Percentiles rank a stretch among this genome's conserved stretches.
phyloP scores from a whole-genome alignment of 495 filamentous ascomycete genomes.

The Daldinia caldariorum region DNA sequence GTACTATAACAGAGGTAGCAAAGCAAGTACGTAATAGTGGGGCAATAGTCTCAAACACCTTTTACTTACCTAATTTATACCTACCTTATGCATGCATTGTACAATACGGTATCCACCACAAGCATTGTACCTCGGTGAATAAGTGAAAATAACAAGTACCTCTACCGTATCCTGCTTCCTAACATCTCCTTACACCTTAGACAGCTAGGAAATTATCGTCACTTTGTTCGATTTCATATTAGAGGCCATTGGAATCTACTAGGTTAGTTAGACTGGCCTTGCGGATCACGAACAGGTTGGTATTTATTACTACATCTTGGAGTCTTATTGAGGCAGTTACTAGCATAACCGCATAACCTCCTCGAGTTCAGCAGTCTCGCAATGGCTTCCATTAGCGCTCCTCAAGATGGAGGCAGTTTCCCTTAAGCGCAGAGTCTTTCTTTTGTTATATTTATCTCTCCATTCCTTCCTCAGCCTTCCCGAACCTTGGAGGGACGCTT shows the following conservation, averaged over 20 bases:
- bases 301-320: neutral
- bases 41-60: too few species aligned
- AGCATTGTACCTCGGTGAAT: neutral
- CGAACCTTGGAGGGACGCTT: slow-evolving; percentile 6
- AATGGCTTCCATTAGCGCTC: neutral
- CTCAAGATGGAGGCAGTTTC: neutral
- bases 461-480: neutral
- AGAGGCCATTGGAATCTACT: neutral
- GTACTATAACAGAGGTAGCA: too few species aligned
- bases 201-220: neutral
- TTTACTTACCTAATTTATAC: too few species aligned
- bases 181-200: neutral
- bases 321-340: neutral
- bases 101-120: too few species aligned
- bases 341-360: neutral
- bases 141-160: neutral
- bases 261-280: too few species aligned
- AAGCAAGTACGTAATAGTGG: too few species aligned
- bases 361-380: too few species aligned
- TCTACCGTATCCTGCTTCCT: too few species aligned
- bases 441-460: slow-evolving; percentile 5
- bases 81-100: too few species aligned
- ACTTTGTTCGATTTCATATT: neutral
- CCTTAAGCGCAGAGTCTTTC: slow-evolving; percentile 1
- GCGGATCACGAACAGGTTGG: too few species aligned